A percentile compares a stretch with the other conserved stretches of the same genome.
These are phyloP conservation scores for Crepidotus variabilis DNA, from an alignment of 768 basidiomycete species.

Conservation along the genomic window DNA sequence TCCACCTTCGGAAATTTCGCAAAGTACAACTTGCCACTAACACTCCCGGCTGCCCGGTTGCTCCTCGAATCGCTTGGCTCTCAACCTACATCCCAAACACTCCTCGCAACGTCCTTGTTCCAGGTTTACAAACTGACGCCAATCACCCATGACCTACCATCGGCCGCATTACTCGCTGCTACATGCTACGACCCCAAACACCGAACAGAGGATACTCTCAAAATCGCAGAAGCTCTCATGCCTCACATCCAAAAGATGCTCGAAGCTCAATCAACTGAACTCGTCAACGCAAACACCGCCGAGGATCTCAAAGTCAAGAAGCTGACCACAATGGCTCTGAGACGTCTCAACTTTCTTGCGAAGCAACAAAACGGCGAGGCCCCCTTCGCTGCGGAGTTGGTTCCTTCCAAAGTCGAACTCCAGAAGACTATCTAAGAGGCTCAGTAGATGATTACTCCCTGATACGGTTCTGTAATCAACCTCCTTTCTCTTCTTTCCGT, in stretches of 20 bases:
- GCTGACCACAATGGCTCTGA: too few species aligned
- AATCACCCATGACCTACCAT: conserved; percentile 50
- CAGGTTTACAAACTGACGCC: conserved; percentile 50
- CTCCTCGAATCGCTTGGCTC: conserved; percentile 55
- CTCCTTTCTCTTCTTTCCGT: too few species aligned
- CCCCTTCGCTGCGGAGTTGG: too few species aligned
- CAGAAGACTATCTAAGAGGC: too few species aligned
- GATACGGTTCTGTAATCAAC: too few species aligned
- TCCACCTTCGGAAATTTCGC: conserved; percentile 59
- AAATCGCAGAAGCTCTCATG: conserved; percentile 11
- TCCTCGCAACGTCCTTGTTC: conserved; percentile 52
- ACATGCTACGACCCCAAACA: conserved; percentile 46
- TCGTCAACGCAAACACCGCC: too few species aligned
- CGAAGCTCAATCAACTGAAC: too few species aligned
- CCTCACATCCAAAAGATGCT: conserved; percentile 9
- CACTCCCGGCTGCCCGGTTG: conserved; percentile 47
- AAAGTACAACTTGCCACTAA: conserved; percentile 55
- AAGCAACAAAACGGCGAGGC: too few species aligned
- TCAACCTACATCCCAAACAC: conserved; percentile 41
- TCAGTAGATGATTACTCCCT: too few species aligned
- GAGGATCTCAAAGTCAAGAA: too few species aligned
- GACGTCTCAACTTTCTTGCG: too few species aligned
- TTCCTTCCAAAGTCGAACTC: too few species aligned
- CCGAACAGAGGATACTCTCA: conserved; percentile 30
- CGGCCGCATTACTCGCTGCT: conserved; percentile 51